Conservation (phyloP, 2,329 filamentous ascomycete species). For the Aspergillus tamarii region DNA sequence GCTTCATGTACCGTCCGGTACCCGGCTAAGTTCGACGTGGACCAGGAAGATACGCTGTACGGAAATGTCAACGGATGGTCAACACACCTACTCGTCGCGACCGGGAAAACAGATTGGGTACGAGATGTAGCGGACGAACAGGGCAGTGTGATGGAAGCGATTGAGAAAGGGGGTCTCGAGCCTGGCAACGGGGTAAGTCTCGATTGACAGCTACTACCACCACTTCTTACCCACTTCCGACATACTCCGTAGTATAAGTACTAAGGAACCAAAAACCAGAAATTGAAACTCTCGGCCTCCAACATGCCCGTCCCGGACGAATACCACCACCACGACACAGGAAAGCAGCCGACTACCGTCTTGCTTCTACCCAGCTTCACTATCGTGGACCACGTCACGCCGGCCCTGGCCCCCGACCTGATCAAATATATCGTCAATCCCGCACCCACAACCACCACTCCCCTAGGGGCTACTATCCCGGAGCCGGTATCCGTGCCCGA, state of each 20-base stretch:
- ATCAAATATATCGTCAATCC: constrained; percentile 71
- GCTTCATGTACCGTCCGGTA: constrained; percentile 77
- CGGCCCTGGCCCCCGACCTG: constrained; percentile 70
- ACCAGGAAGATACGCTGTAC: constrained; percentile 78
- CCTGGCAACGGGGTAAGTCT: constrained; percentile 47
- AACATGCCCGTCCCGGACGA: constrained; percentile 80
- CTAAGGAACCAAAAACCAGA: constrained; percentile 49
- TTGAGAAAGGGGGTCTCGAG: constrained; percentile 52
- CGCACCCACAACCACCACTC: constrained; percentile 73
- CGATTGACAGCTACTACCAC: background rate
- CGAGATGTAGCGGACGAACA: constrained; percentile 85
- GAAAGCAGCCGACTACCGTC: constrained; percentile 71
- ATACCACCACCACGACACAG: constrained; percentile 60
- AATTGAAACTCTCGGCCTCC: constrained; percentile 86
- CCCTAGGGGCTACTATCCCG: constrained; percentile 52
- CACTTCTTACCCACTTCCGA: too few relatives aligned
- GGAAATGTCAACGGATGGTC: constrained; percentile 84
- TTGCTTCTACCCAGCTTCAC: constrained; percentile 85
- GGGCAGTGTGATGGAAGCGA: constrained; percentile 79
- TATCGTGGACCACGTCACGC: constrained; percentile 80
- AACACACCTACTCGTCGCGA: constrained; percentile 88
- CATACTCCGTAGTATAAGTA: background rate
- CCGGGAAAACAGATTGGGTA: constrained; percentile 96
- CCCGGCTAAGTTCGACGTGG: constrained; percentile 72
- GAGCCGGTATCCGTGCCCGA: background rate